Base-by-base conservation (phyloP, 192 early-diverging fungal species). In the Podila horticola region DNA sequence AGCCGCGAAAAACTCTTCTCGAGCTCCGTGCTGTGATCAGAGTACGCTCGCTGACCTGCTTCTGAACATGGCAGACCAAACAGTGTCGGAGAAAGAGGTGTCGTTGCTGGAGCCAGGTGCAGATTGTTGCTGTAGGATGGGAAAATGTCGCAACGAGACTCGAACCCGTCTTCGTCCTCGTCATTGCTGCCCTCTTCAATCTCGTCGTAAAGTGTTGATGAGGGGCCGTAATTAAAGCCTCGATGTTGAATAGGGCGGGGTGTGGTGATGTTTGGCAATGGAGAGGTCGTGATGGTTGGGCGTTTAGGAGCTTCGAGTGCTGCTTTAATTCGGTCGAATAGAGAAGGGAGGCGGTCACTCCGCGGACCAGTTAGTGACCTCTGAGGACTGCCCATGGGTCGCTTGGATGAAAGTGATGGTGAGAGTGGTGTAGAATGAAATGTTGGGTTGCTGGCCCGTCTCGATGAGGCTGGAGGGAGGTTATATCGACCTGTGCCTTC, bases 241-340 rank as follows among this genome's bases (percentile, higher is more conserved):
- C 41, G 13, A 15, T 45, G 15, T 45, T 45, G 41, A 45, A 45
- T 45, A 17, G 58, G 26, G n/a, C 4, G 13, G 4, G 26, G 5
- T 34, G 49, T 4, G n/a, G n/a, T 52, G 38, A 26, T 20, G 15
- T 36, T 31, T 33, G 69, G 64, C 3, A 70, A 58, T n/a, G 48
- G 55, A 15, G 58, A 58, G 19, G 68, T 71, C n/a, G 41, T 66
- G 48, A 77, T 71, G 29, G 64, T 58, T 36, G 69, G 62, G 38
- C 70, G 64, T 64, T 48, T 59, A 26, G 75, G 65, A 19, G 60
- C 58, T 19, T 72, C 69, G 52, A 79, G 70, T 51, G 71, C 71
- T 28, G 75, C 75, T 36, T 68, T 79, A 20, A 79, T 58, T 30
- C 65, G 69, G 49, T 71, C 75, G 55, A 79, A 79, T n/a, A 79